phyloP scores from a whole-genome alignment of 2,329 filamentous ascomycete species.

The Cytospora paraplurivora region DNA sequence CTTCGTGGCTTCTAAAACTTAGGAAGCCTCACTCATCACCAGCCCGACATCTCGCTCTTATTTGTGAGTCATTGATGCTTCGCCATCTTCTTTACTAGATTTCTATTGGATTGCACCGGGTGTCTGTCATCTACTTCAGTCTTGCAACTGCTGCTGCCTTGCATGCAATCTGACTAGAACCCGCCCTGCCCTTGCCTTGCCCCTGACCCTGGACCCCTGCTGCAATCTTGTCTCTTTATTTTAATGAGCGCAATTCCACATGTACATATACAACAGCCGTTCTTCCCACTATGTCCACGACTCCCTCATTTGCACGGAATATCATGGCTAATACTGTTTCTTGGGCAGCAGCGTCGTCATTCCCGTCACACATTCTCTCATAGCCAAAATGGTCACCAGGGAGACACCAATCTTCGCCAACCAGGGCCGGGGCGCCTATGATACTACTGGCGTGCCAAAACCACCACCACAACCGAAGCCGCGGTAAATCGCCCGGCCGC shows the following conservation, averaged over 20 bases:
- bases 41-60: constrained; percentile 14
- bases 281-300: background rate
- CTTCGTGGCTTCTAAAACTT: constrained; percentile 15
- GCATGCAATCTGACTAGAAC: constrained; percentile 11
- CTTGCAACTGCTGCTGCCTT: constrained; percentile 21
- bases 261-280: background rate
- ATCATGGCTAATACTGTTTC: constrained; percentile 33
- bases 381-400: constrained; percentile 38
- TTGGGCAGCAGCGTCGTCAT: constrained; percentile 25
- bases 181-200: constrained; percentile 2
- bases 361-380: constrained; percentile 21
- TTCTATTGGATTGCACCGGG: background rate
- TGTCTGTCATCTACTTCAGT: background rate
- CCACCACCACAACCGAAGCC: constrained; percentile 41
- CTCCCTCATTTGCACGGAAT: background rate
- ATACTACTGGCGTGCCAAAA: constrained; percentile 43
- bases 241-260: constrained; percentile 23
- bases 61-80: constrained; percentile 37
- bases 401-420: constrained; percentile 37
- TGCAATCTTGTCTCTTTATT: constrained; percentile 21
- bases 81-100: constrained; percentile 8
- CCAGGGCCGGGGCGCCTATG: constrained; percentile 42
- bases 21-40: constrained; percentile 29
- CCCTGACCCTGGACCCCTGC: constrained; percentile 27
- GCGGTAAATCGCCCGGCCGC: constrained; percentile 33